Conservation (phyloP, 345 rosid species). For the Gossypium sturtianum region DNA sequence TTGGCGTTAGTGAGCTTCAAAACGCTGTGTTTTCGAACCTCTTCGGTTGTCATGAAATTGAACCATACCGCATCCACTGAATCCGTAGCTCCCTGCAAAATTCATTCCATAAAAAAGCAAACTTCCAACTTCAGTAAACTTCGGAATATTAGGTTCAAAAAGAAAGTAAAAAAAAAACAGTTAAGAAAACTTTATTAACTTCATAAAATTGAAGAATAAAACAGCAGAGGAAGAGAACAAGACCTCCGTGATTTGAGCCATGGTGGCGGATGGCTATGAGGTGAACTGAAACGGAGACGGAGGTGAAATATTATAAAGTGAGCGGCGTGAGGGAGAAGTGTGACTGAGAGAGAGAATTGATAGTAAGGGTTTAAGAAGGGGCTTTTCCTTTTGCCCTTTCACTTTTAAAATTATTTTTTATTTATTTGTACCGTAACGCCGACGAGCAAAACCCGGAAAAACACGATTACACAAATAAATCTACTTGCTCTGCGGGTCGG, state of each 20-base stretch:
- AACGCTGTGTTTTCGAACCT: conserved; percentile 47
- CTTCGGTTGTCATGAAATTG: conserved; percentile 45
- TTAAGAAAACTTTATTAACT: not conserved
- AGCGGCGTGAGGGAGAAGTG: not conserved
- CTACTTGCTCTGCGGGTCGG: no score
- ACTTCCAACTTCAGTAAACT: not conserved
- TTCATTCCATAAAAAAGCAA: not conserved
- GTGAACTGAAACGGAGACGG: not conserved
- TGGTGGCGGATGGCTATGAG: not conserved
- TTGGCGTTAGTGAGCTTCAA: conserved; percentile 35
- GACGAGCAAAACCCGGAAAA: no score
- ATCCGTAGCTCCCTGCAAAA: conserved; percentile 4
- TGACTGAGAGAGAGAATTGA: not conserved
- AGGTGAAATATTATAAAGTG: not conserved
- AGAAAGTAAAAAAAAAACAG: not conserved
- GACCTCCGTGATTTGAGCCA: conserved; percentile 1
- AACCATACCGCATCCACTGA: conserved; percentile 18
- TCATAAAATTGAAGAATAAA: not conserved
- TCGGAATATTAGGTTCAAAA: not conserved
- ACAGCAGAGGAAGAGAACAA: not conserved
- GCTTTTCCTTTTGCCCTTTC: not conserved
- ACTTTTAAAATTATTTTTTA: not conserved
- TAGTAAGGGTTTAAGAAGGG: not conserved
- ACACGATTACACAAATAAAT: no score
- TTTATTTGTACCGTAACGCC: not conserved